These are phyloP conservation scores for Emericellopsis cladophorae DNA, from an alignment of 2,329 filamentous ascomycete genomes.

Conservation along the genomic window DNA sequence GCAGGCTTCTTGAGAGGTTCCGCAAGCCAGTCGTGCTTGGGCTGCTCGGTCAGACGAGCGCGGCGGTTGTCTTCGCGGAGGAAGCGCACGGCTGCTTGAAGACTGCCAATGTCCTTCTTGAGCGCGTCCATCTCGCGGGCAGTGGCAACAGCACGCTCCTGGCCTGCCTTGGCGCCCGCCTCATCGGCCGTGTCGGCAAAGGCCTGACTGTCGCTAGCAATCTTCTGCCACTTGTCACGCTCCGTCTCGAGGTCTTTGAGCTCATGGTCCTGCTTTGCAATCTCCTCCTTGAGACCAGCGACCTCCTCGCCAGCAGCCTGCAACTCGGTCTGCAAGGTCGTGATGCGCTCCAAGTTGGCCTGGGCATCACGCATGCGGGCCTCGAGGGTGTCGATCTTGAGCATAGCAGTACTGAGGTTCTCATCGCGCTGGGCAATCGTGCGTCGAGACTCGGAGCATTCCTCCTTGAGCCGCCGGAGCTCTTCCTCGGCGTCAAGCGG, in stretches of 20 bases:
- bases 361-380: constrained; percentile 75
- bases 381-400: constrained; percentile 88
- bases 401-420: constrained; percentile 71
- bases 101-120: constrained; percentile 51
- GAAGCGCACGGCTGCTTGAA: constrained; percentile 55
- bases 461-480: constrained; percentile 65
- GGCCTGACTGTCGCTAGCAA: constrained; percentile 47
- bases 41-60: constrained; percentile 43
- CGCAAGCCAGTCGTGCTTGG: constrained; percentile 44
- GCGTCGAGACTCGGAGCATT: constrained; percentile 65
- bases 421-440: constrained; percentile 64
- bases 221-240: constrained; percentile 59
- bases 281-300: constrained; percentile 44
- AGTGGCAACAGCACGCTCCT: constrained; percentile 56
- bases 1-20: constrained; percentile 41
- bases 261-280: constrained; percentile 56
- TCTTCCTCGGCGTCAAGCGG: constrained; percentile 79
- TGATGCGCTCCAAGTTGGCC: constrained; percentile 60
- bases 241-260: constrained; percentile 52
- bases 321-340: constrained; percentile 49
- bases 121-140: constrained; percentile 62
- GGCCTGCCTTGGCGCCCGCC: constrained; percentile 40
- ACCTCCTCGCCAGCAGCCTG: constrained; percentile 37
- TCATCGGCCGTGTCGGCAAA: constrained; percentile 40
- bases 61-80: constrained; percentile 55